Evolutionary conservation across 2,329 filamentous ascomycete genomes (phyloP).

Genomic region (Cladosporium sp.): DNA sequence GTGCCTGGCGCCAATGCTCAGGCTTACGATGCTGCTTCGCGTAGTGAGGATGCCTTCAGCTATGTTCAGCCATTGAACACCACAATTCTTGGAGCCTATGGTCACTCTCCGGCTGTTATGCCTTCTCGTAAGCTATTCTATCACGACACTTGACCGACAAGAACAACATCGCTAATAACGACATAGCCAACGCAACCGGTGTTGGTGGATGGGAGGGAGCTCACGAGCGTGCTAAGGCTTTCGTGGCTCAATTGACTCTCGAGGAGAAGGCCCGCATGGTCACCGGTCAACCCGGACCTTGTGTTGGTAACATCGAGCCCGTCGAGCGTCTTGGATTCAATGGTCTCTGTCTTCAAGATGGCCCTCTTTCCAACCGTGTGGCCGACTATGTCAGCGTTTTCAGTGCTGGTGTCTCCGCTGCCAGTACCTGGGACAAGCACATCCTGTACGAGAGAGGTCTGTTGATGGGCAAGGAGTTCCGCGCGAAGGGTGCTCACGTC

Average conservation of each 20-base stretch:
- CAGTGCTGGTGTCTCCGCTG: slow-evolving; percentile 77
- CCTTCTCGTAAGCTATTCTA: neutral
- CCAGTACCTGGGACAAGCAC: slow-evolving; percentile 78
- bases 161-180: neutral
- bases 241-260: slow-evolving; percentile 36
- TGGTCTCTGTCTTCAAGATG: slow-evolving; percentile 73
- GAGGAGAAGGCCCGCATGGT: slow-evolving; percentile 40
- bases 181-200: slow-evolving; percentile 16
- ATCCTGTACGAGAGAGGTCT: slow-evolving; percentile 43
- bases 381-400: slow-evolving; percentile 54
- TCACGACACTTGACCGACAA: neutral
- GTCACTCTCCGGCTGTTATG: slow-evolving; percentile 6
- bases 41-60: slow-evolving; percentile 2
- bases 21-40: slow-evolving; percentile 2
- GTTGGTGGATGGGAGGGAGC: slow-evolving; percentile 14
- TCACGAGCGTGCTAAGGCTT: slow-evolving; percentile 29
- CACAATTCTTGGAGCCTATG: slow-evolving; percentile 7
- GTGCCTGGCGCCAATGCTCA: slow-evolving; percentile 7
- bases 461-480: slow-evolving; percentile 30
- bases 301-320: slow-evolving; percentile 34
- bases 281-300: slow-evolving; percentile 26
- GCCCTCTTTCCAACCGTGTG: slow-evolving; percentile 46
- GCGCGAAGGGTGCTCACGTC: slow-evolving; percentile 50
- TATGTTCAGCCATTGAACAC: slow-evolving; percentile 12
- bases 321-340: slow-evolving; percentile 29